Conservation (phyloP, 1,139 yeast genomes). For the Pichia sorboxylosa region DNA sequence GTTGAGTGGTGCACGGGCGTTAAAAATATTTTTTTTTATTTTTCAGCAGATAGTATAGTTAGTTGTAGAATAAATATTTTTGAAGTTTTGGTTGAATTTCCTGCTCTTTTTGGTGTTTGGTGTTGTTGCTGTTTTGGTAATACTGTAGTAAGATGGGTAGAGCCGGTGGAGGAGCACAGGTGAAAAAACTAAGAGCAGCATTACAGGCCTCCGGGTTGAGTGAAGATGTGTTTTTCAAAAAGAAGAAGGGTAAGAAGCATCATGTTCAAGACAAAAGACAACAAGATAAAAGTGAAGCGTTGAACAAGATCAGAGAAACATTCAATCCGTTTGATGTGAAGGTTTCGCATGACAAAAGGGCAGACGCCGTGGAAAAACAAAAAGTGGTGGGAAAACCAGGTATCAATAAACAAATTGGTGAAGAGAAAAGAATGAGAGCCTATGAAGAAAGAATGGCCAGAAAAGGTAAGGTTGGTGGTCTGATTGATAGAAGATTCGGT, state of each 20-base stretch:
- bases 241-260: constrained; percentile 32
- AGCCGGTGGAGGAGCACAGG: constrained; percentile 80
- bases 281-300: constrained; percentile 46
- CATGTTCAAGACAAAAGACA: constrained; percentile 54
- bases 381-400: constrained; percentile 63
- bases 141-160: too few relatives aligned
- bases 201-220: constrained; percentile 68
- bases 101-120: too few relatives aligned
- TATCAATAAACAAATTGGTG: constrained; percentile 65
- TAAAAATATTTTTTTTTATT: too few relatives aligned
- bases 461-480: constrained; percentile 65
- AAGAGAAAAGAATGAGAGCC: constrained; percentile 57
- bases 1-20: too few relatives aligned
- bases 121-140: too few relatives aligned
- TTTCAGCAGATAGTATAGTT: too few relatives aligned
- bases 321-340: constrained; percentile 86
- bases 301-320: constrained; percentile 58
- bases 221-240: constrained; percentile 62
- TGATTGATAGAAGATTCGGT: constrained; percentile 85
- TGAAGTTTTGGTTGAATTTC: too few relatives aligned
- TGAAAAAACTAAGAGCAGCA: constrained; percentile 70
- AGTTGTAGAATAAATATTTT: too few relatives aligned
- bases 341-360: constrained; percentile 56
- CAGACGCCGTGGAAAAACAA: constrained; percentile 44
- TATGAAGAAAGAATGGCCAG: constrained; percentile 51